These are phyloP conservation scores for Diaporthe batatas DNA, from an alignment of 2,329 filamentous ascomycete genomes.

Conservation along the genomic window DNA sequence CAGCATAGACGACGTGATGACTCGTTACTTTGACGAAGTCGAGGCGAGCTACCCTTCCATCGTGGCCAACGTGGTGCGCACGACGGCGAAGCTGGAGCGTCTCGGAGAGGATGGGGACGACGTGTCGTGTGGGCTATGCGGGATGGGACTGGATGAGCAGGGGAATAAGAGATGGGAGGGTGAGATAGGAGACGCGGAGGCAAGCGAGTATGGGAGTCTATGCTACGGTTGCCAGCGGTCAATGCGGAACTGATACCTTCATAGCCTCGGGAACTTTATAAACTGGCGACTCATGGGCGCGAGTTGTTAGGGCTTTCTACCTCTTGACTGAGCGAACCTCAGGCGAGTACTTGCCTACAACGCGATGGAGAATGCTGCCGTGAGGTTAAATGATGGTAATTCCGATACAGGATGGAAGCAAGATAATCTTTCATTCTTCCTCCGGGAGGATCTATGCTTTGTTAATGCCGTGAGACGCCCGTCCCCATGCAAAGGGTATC, in stretches of 20 bases:
- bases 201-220: slow-evolving; percentile 55
- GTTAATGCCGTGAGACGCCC: slow-evolving; percentile 21
- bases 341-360: neutral
- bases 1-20: slow-evolving; percentile 92
- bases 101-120: slow-evolving; percentile 52
- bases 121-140: slow-evolving; percentile 75
- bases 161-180: slow-evolving; percentile 75
- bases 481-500: slow-evolving; percentile 41
- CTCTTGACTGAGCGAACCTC: neutral
- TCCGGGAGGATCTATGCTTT: neutral
- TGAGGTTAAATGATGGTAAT: neutral
- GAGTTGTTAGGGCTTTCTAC: neutral
- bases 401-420: neutral
- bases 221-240: slow-evolving; percentile 84
- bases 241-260: slow-evolving; percentile 61
- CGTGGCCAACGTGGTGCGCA: slow-evolving; percentile 95
- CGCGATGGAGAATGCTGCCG: neutral
- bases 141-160: slow-evolving; percentile 72
- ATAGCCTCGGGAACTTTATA: neutral
- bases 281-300: no score
- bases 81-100: slow-evolving; percentile 82
- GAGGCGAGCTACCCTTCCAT: slow-evolving; percentile 90
- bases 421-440: neutral
- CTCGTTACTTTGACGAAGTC: slow-evolving; percentile 87
- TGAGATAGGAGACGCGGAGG: slow-evolving; percentile 65